Base-by-base conservation (phyloP, 768 basidiomycete genomes). In the Flagelloscypha sp. region DNA sequence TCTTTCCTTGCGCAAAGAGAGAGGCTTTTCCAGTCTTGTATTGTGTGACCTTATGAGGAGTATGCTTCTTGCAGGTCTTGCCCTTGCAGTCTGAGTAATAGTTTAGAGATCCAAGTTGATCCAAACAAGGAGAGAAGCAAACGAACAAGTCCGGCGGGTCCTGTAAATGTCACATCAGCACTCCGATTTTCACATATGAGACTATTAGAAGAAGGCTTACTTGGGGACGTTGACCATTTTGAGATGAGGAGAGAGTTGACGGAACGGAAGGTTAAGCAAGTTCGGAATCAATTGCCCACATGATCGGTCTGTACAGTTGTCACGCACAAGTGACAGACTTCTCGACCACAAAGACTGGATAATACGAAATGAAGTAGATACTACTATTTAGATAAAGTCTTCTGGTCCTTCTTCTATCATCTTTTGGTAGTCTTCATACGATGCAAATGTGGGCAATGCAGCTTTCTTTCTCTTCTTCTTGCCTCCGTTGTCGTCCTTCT, bases 11-110 rank as follows among this genome's bases (percentile, higher is more conserved):
- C 35, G 88, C 95, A 59, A 87, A 86, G 45, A 93, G 68, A 41
- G 95, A 98, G 59, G 89, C 94, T 70, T 99, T 98, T 60, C 95
- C 95, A 77, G 89, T 95, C 83, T 99, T 99, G 79, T 98, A 99
- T 63, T 99, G 94, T 41, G 94, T 97, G 55, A 99, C 94, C 66
- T 99, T 99, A 72, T 98, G 94, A 40, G 93, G 93, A 45, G 89
- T 94, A 76, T 95, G 92, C 68, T 95, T 95, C 68, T 72, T 83
- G 86, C 92, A 95, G 53, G 76, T 65, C 69, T 92, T 94, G 64
- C 89, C 88, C 74, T 92, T 92, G 87, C 92, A 94, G 66, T 72
- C 87, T 88, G 48, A 22, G 29, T 23, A 38, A 44, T 16, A 22
- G 28, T 28, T 31, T 15, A 16, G 19, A 23, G 22, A 36, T 12